Conservation (phyloP, 169 alveolate genomes). For the Pseudocohnilembus persalinus region DNA sequence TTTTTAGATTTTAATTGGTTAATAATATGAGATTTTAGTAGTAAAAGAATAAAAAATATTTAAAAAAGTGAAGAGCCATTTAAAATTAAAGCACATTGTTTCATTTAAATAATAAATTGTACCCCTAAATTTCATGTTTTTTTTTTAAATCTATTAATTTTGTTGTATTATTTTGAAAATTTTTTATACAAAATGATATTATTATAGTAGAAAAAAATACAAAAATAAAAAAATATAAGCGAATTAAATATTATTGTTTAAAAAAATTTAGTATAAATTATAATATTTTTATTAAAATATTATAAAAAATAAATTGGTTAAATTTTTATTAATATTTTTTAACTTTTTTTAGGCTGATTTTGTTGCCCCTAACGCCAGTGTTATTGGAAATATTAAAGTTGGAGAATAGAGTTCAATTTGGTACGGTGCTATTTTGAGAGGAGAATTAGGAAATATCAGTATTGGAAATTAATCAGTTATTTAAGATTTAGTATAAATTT, state of each 20-base stretch:
- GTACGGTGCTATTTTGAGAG: constrained; percentile 51
- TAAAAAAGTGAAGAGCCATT: no score
- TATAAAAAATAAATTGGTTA: neutral
- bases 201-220: no score
- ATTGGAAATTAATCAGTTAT: constrained; percentile 42
- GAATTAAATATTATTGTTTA: neutral
- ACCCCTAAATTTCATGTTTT: no score
- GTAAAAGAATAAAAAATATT: no score
- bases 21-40: no score
- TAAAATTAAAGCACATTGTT: no score
- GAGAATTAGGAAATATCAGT: constrained; percentile 30
- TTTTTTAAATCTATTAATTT: no score
- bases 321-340: neutral
- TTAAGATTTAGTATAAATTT: constrained; percentile 40
- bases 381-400: constrained; percentile 35
- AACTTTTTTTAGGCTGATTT: constrained; percentile 21
- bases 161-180: neutral
- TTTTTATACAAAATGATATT: neutral
- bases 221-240: neutral
- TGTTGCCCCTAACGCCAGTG: constrained; percentile 44
- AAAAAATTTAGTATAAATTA: neutral
- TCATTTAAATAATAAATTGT: no score
- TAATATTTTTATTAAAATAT: neutral
- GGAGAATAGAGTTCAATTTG: constrained; percentile 41
- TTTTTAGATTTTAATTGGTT: no score